Conservation (phyloP, 192 early-diverging fungal species). For the Spizellomyces punctatus region DNA sequence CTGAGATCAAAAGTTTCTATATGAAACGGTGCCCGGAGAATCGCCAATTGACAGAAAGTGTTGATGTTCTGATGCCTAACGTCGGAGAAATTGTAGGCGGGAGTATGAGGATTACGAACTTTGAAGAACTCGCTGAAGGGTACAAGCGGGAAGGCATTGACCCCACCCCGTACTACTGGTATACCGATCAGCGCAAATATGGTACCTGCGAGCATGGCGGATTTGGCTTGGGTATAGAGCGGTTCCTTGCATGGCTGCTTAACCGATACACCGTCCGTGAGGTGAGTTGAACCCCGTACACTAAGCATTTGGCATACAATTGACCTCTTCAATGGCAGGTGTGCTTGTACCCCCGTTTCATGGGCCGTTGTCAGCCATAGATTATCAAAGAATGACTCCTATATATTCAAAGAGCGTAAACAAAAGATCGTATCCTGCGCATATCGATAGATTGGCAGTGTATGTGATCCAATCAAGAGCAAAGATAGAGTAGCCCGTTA, state of each 20-base stretch:
- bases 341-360: slow-evolving; percentile 91
- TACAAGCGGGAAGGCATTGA: slow-evolving; percentile 92
- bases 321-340: slow-evolving; percentile 24
- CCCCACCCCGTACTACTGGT: slow-evolving; percentile 96
- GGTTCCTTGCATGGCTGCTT: slow-evolving; percentile 93
- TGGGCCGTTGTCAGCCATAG: slow-evolving; percentile 82
- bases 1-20: slow-evolving; percentile 98
- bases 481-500: too few species aligned
- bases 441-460: too few species aligned
- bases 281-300: background rate
- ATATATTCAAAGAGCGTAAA: too few species aligned
- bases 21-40: slow-evolving; percentile 93
- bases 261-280: slow-evolving; percentile 90
- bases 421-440: too few species aligned
- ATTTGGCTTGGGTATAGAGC: slow-evolving; percentile 95
- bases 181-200: slow-evolving; percentile 98
- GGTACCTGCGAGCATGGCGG: slow-evolving; percentile 96
- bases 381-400: background rate
- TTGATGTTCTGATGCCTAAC: slow-evolving; percentile 96
- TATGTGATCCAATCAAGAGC: too few species aligned
- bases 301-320: slow-evolving; percentile 28
- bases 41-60: slow-evolving; percentile 85
- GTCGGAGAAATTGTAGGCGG: slow-evolving; percentile 99
- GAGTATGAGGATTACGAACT: slow-evolving; percentile 93
- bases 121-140: slow-evolving; percentile 76